phyloP scores from a whole-genome alignment of 768 basidiomycete species.

The Trichaptum fuscoviolaceum region DNA sequence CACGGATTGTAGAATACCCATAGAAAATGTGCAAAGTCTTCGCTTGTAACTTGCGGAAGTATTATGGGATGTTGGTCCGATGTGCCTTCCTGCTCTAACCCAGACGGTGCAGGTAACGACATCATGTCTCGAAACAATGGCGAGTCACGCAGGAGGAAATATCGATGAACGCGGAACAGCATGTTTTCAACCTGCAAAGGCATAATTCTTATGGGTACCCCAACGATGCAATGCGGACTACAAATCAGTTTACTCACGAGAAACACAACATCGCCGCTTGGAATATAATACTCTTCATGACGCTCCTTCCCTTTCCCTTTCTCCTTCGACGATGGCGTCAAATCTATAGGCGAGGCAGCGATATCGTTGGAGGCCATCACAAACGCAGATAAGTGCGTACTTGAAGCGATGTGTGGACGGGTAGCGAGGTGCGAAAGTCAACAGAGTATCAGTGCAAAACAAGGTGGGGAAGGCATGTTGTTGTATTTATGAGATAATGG shows the following conservation, averaged over 20 bases:
- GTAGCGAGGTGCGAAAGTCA: too few species aligned
- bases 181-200: slow-evolving; percentile 48
- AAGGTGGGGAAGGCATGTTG: too few species aligned
- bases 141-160: slow-evolving; percentile 62
- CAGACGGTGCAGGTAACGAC: slow-evolving; percentile 25
- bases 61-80: slow-evolving; percentile 38
- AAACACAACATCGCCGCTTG: slow-evolving; percentile 49
- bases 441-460: too few species aligned
- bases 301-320: too few species aligned
- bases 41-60: slow-evolving; percentile 30
- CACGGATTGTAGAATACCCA: slow-evolving; percentile 58
- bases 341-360: too few species aligned
- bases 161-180: slow-evolving; percentile 53
- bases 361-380: too few species aligned
- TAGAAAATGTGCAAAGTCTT: slow-evolving; percentile 41
- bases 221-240: too few species aligned
- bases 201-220: too few species aligned
- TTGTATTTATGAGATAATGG: too few species aligned
- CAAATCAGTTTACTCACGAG: slow-evolving; percentile 30
- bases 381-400: too few species aligned
- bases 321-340: too few species aligned
- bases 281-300: slow-evolving; percentile 43
- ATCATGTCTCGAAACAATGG: slow-evolving; percentile 37
- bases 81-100: slow-evolving; percentile 29
- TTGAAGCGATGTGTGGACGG: too few species aligned